Evolutionary conservation across 2,329 filamentous ascomycete species (phyloP).

Genomic region (Sclerotinia nivalis): DNA sequence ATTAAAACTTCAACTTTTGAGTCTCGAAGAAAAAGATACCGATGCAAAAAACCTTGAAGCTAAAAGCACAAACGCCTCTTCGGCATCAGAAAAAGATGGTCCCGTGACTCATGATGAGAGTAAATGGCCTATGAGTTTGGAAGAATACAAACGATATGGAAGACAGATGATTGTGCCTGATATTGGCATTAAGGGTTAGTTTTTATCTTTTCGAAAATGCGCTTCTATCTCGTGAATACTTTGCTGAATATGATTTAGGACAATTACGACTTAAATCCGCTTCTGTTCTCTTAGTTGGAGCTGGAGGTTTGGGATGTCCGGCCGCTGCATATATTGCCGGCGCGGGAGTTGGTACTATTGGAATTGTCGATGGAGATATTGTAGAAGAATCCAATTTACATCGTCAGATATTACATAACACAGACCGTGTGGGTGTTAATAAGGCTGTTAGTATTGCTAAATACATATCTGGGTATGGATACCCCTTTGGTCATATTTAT

Average conservation of each 20-base stretch:
- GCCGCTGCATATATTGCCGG: conserved; percentile 91
- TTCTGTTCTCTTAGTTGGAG: conserved; percentile 78
- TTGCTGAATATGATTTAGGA: conserved; percentile 49
- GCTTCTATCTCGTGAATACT: background rate
- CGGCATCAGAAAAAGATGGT: conserved; percentile 6
- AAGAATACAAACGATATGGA: conserved; percentile 85
- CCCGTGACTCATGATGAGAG: conserved; percentile 32
- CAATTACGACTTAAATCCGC: conserved; percentile 72
- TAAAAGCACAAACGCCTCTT: background rate
- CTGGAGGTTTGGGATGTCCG: conserved; percentile 88
- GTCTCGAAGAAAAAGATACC: conserved; percentile 27
- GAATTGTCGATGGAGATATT: conserved; percentile 81
- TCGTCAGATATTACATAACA: conserved; percentile 82
- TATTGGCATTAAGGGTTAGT: conserved; percentile 70
- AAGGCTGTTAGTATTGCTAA: conserved; percentile 79
- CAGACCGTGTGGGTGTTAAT: conserved; percentile 65
- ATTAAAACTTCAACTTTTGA: conserved; percentile 49
- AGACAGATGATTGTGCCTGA: conserved; percentile 86
- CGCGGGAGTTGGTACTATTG: conserved; percentile 80
- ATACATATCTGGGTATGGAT: conserved; percentile 55
- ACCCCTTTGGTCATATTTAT: conserved; percentile 1
- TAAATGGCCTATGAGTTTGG: conserved; percentile 67
- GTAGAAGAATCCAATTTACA: conserved; percentile 92
- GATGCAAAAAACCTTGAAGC: background rate
- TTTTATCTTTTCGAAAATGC: background rate